Conservation (phyloP, 768 basidiomycete genomes). For the Pluteus cervinus region DNA sequence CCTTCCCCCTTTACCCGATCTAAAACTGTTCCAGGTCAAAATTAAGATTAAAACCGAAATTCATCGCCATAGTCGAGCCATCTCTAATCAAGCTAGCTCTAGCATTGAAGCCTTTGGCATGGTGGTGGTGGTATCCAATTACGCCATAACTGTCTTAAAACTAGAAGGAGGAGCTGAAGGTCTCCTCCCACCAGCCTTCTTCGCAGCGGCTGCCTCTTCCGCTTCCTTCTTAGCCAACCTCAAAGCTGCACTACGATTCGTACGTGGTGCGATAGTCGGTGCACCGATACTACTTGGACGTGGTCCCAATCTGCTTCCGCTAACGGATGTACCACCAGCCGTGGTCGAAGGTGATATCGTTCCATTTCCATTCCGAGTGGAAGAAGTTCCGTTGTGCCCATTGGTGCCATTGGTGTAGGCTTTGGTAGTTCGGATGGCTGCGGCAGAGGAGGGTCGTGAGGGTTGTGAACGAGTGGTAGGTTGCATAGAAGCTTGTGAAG, state of each 20-base stretch:
- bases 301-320: constrained; percentile 30
- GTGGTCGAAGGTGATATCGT: constrained; percentile 5
- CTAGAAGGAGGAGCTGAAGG: constrained; percentile 27
- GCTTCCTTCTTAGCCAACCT: constrained; percentile 64
- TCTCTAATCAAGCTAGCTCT: too few relatives aligned
- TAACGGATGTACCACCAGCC: constrained; percentile 11
- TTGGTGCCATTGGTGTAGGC: constrained; percentile 8
- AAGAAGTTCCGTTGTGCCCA: too few relatives aligned
- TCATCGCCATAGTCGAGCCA: too few relatives aligned
- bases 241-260: constrained; percentile 69
- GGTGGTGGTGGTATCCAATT: too few relatives aligned
- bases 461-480: constrained; percentile 10
- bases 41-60: too few relatives aligned
- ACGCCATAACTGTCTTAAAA: constrained; percentile 35
- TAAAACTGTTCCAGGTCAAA: too few relatives aligned
- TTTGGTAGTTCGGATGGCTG: constrained; percentile 20
- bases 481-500: constrained; percentile 21
- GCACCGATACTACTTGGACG: constrained; percentile 53
- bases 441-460: constrained; percentile 38
- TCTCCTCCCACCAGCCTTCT: constrained; percentile 35
- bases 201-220: constrained; percentile 35
- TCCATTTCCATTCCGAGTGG: too few relatives aligned
- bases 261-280: constrained; percentile 62
- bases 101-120: too few relatives aligned
- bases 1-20: too few relatives aligned